Evolutionary conservation across 495 filamentous ascomycete genomes (phyloP).

Genomic region (Hypoxylon lenormandii): DNA sequence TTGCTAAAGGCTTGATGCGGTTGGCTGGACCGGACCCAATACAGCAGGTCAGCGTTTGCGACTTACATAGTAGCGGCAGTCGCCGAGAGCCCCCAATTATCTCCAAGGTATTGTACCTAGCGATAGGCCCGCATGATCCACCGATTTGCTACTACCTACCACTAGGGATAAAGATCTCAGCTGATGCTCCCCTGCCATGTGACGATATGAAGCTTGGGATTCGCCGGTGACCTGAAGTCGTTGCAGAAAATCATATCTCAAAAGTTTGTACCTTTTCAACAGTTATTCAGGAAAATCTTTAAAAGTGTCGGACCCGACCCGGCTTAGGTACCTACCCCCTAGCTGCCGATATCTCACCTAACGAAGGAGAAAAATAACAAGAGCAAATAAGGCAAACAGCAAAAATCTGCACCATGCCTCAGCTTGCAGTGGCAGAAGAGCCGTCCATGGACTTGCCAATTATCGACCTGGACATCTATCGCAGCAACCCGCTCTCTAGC

Average conservation of each 20-base stretch:
- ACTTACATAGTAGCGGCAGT: conserved; percentile 7
- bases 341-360: no score
- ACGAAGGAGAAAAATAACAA: no score
- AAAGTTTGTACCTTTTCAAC: no score
- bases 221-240: not conserved
- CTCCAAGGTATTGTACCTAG: no score
- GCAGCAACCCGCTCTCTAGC: conserved; percentile 49
- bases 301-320: no score
- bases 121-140: no score
- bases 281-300: no score
- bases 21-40: not conserved
- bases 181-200: conserved; percentile 24
- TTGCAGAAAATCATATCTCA: not conserved
- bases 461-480: conserved; percentile 65
- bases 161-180: conserved; percentile 30
- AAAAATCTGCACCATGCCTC: conserved; percentile 11
- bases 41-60: conserved; percentile 5
- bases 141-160: conserved; percentile 1
- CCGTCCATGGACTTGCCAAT: conserved; percentile 65
- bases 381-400: no score
- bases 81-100: not conserved
- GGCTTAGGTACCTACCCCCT: no score
- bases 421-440: conserved; percentile 35
- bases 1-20: not conserved
- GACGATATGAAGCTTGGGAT: conserved; percentile 7